Evolutionary conservation across 768 basidiomycete genomes (phyloP).

Genomic region (Trametes maxima): DNA sequence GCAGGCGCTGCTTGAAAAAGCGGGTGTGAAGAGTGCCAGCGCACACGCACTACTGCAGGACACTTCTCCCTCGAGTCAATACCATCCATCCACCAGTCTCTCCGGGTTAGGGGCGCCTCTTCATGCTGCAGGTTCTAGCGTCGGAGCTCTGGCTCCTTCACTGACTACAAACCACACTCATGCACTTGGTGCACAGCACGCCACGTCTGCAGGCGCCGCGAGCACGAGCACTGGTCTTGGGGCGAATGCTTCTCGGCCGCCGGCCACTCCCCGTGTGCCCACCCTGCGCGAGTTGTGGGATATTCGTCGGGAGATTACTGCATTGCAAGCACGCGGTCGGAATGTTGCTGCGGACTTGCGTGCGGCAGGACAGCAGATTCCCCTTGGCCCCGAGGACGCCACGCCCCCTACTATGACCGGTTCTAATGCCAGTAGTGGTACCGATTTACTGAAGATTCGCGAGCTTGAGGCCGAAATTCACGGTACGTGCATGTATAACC

Average conservation of each 20-base stretch:
- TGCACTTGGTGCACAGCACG: background rate
- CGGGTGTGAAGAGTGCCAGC: conserved; percentile 16
- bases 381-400: conserved; percentile 13
- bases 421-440: conserved; percentile 1
- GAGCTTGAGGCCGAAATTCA: conserved; percentile 21
- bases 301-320: conserved; percentile 31
- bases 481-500: conserved; percentile 16
- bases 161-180: background rate
- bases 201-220: background rate
- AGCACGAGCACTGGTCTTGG: background rate
- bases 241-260: conserved; percentile 1
- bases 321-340: conserved; percentile 28
- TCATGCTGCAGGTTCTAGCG: background rate
- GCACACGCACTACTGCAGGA: conserved; percentile 14
- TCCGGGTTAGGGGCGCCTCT: background rate
- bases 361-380: conserved; percentile 10
- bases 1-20: conserved; percentile 20
- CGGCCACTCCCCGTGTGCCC: conserved; percentile 9
- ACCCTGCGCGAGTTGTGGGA: conserved; percentile 31
- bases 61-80: conserved; percentile 7
- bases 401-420: conserved; percentile 12
- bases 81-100: conserved; percentile 5
- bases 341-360: conserved; percentile 22
- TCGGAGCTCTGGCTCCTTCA: background rate
- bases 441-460: conserved; percentile 1